phyloP scores from a whole-genome alignment of 768 basidiomycete species.

The Dioszegia aurantiaca region DNA sequence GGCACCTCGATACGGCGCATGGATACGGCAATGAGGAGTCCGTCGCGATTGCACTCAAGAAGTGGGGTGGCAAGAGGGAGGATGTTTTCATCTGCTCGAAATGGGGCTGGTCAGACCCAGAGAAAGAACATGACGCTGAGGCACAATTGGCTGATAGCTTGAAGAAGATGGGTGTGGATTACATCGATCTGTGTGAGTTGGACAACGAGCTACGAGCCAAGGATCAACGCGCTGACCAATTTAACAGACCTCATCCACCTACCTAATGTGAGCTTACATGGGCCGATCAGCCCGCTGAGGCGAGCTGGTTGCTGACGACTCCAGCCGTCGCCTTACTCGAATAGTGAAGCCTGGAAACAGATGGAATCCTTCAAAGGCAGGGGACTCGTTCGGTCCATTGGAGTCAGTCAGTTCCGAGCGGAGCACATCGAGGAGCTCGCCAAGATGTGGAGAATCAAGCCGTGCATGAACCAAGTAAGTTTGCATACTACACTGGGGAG shows the following conservation, averaged over 20 bases:
- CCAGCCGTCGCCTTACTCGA: background rate
- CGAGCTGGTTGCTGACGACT: background rate
- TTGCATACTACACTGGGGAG: no score
- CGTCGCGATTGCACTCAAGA: constrained; percentile 46
- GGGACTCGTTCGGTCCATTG: constrained; percentile 55
- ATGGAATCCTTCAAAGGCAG: constrained; percentile 61
- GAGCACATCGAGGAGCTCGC: constrained; percentile 50
- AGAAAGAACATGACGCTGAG: background rate
- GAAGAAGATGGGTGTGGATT: constrained; percentile 16
- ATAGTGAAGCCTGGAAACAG: constrained; percentile 61
- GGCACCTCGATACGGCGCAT: constrained; percentile 48
- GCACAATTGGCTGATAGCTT: constrained; percentile 57
- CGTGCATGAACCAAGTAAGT: constrained; percentile 51
- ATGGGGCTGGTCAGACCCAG: constrained; percentile 10
- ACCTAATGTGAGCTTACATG: constrained; percentile 37
- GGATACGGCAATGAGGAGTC: constrained; percentile 47
- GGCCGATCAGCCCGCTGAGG: background rate
- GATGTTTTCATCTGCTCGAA: constrained; percentile 60
- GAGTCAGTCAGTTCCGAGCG: constrained; percentile 54
- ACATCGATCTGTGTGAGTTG: constrained; percentile 54
- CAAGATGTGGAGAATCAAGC: constrained; percentile 43
- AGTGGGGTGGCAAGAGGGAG: constrained; percentile 40
- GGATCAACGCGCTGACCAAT: no score
- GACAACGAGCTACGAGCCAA: no score
- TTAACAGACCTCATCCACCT: constrained; percentile 64